phyloP scores from a whole-genome alignment of 768 basidiomycete genomes.

The Pleurotus giganteus region DNA sequence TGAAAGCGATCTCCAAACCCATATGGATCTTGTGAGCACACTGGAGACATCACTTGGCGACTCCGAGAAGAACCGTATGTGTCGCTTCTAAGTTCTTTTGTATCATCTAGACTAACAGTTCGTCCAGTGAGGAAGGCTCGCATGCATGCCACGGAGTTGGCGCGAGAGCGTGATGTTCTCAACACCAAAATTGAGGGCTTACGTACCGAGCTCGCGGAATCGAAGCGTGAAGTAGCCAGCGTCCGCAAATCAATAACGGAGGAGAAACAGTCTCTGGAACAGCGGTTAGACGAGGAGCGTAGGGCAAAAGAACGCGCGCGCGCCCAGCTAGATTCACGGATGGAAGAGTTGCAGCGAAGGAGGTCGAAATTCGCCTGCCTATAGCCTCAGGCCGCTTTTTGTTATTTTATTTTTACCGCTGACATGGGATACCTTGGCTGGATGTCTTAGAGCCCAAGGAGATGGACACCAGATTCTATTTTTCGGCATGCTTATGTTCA shows the following conservation, averaged over 20 bases:
- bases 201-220: constrained; percentile 70
- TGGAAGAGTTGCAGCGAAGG: constrained; percentile 81
- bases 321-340: constrained; percentile 81
- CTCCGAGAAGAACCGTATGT: constrained; percentile 90
- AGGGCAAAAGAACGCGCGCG: constrained; percentile 86
- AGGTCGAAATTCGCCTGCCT: constrained; percentile 94
- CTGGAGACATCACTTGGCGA: constrained; percentile 86
- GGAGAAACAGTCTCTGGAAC: constrained; percentile 86
- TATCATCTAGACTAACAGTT: constrained; percentile 7
- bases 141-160: constrained; percentile 89
- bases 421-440: constrained; percentile 13
- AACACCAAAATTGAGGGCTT: constrained; percentile 63
- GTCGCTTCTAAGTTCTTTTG: constrained; percentile 6
- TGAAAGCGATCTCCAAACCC: constrained; percentile 86
- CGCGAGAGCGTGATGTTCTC: constrained; percentile 79
- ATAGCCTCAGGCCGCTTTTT: constrained; percentile 35
- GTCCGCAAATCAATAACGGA: constrained; percentile 80
- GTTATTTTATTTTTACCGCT: constrained; percentile 15
- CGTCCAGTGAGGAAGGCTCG: constrained; percentile 84
- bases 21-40: constrained; percentile 85
- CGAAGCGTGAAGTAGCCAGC: constrained; percentile 75
- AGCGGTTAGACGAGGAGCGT: constrained; percentile 82
- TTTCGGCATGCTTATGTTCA: constrained; percentile 15
- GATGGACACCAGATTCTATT: constrained; percentile 34
- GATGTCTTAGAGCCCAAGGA: constrained; percentile 21